Base-by-base conservation (phyloP, 176 grass and related monocot species). In the Puccinellia tenuiflora region DNA sequence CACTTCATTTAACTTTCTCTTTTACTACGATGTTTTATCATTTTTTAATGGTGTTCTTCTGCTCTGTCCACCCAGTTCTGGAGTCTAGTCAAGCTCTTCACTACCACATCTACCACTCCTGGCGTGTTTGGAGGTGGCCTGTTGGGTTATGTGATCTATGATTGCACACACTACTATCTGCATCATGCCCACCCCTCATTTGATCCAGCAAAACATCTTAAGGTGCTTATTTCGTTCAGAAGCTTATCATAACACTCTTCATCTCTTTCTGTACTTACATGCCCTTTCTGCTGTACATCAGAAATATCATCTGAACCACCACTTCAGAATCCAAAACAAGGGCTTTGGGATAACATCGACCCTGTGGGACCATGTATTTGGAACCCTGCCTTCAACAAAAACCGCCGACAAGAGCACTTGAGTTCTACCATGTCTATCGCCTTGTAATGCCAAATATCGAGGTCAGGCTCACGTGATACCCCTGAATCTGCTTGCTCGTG, bases 241-340 rank as follows among this genome's bases (percentile, higher is more conserved):
- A 73, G 20, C 63, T 83, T 55, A 68, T 34, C 9, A 22, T 77
- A 90, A 31, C 47, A 20, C 55, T 24, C 18, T 11, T 20, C n/a
- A 21, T 73, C 56, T 57, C n/a, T 65, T 63, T 16, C 6, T 51
- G 18, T 15, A 5, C 34, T 70, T 20, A 74, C 4, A 16, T 34
- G 15, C 34, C 31, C 8, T 9, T 75, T 65, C 8, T 85, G 55
- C 33, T 88, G 8, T 85, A 56, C 79, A 53, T 59, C 77, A 96
- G 96, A 91, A 88, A 66, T 94, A n/a, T n/a, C 96, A 96, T 84
- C 77, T 99, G 81, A 99, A 99, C 60, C 96, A 93, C 92, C 96
- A 96, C 85, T 99, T 90, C 85, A 93, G 91, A 92, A 85, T 96
- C 20, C 96, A 99, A 82, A 88, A 83, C 83, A 99, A 83, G 75